These are phyloP conservation scores for Rhodotorula diobovata DNA, from an alignment of 768 basidiomycete genomes.

Conservation along the genomic window DNA sequence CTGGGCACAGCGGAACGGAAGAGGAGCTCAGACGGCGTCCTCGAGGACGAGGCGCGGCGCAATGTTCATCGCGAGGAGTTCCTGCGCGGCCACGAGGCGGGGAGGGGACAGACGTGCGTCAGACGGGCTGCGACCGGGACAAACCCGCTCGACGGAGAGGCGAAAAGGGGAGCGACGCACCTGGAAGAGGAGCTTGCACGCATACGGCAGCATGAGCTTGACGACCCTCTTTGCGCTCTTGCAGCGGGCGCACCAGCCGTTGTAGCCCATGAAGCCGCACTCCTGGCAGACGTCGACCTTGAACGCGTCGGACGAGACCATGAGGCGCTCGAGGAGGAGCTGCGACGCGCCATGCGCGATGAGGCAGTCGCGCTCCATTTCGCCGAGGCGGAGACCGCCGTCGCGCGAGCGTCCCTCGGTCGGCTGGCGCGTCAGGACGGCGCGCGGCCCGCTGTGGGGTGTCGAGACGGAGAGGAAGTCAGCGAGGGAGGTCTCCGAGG, in stretches of 20 bases:
- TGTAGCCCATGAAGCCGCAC: conserved; percentile 78
- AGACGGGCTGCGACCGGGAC: neutral
- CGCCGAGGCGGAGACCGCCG: conserved; percentile 91
- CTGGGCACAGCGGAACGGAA: neutral
- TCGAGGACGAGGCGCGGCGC: conserved; percentile 82
- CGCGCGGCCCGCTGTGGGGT: conserved; percentile 66
- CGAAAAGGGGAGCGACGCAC: conserved; percentile 9
- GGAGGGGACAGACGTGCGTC: too few relatives aligned
- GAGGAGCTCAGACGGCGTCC: conserved; percentile 25
- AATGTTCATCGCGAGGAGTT: conserved; percentile 97
- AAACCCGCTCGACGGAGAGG: neutral
- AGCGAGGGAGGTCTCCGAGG: too few relatives aligned
- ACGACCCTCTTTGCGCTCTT: conserved; percentile 96
- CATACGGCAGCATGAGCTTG: conserved; percentile 90
- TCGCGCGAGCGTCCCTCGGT: conserved; percentile 97
- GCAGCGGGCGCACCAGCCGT: conserved; percentile 54
- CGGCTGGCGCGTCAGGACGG: conserved; percentile 92
- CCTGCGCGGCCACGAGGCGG: neutral
- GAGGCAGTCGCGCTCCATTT: conserved; percentile 96
- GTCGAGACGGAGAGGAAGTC: conserved; percentile 15
- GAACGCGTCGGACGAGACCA: conserved; percentile 98
- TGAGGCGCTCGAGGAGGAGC: conserved; percentile 87
- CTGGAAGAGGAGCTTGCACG: conserved; percentile 63
- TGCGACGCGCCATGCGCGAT: conserved; percentile 93
- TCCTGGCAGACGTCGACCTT: conserved; percentile 91